phyloP scores from a whole-genome alignment of 805 yeast species.

The Yarrowia deformans region DNA sequence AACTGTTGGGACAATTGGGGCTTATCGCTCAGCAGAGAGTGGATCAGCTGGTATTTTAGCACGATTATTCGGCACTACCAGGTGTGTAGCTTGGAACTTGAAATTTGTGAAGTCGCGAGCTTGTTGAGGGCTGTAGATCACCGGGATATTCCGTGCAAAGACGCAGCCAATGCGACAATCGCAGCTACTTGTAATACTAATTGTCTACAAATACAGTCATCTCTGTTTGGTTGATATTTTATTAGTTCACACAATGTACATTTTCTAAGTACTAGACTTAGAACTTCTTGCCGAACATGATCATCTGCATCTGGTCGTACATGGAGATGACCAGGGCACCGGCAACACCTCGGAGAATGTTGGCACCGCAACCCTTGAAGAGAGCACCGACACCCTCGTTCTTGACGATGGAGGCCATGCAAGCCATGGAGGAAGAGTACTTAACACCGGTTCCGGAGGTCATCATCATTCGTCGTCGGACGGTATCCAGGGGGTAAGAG shows the following conservation, averaged over 20 bases:
- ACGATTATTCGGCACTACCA: too few species aligned
- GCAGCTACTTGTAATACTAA: too few species aligned
- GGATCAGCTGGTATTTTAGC: too few species aligned
- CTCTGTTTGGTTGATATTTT: slow-evolving; percentile 5
- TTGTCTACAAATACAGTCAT: too few species aligned
- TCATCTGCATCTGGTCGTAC: slow-evolving; percentile 96
- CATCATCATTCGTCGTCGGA: slow-evolving; percentile 99
- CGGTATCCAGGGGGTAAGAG: slow-evolving; percentile 98
- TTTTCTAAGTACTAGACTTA: slow-evolving; percentile 37
- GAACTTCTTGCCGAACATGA: slow-evolving; percentile 96
- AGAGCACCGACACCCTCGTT: slow-evolving; percentile 92
- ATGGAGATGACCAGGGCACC: slow-evolving; percentile 99
- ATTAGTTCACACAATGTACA: slow-evolving; percentile 36
- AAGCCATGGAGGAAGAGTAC: slow-evolving; percentile 94
- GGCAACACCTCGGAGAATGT: slow-evolving; percentile 99
- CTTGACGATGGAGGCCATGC: slow-evolving; percentile 88
- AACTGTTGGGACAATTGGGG: background rate
- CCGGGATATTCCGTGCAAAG: background rate
- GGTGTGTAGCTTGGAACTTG: too few species aligned
- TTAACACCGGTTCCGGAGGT: slow-evolving; percentile 98
- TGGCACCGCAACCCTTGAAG: slow-evolving; percentile 99
- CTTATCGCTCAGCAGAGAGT: background rate
- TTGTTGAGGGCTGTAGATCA: background rate
- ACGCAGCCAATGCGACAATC: background rate
- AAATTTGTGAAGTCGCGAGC: background rate